These are phyloP conservation scores for Rhizopogon rudus DNA, from an alignment of 768 basidiomycete species.

Conservation along the genomic window DNA sequence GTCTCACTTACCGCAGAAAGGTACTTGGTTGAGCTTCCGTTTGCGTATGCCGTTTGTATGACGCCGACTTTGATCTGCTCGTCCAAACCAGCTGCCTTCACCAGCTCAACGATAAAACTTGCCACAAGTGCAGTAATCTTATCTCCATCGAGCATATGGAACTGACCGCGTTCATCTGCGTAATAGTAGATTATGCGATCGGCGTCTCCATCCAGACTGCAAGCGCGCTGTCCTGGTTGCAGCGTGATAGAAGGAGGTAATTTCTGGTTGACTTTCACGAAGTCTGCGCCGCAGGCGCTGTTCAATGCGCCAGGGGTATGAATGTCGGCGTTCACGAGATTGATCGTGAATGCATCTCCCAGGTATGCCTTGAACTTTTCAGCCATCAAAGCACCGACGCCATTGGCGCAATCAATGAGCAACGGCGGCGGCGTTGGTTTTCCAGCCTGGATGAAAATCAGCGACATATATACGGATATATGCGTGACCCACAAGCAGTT, in stretches of 20 bases:
- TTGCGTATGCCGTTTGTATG: conserved; percentile 98
- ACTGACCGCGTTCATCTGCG: conserved; percentile 67
- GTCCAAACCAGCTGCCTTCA: conserved; percentile 80
- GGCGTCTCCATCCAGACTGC: conserved; percentile 96
- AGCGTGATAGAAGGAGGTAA: conserved; percentile 75
- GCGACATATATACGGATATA: neutral
- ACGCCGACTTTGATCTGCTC: conserved; percentile 81
- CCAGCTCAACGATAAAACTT: conserved; percentile 86
- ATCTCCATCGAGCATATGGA: conserved; percentile 95
- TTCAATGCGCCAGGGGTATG: conserved; percentile 73
- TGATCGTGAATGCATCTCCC: conserved; percentile 53
- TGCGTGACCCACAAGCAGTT: conserved; percentile 64
- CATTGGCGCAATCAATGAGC: conserved; percentile 97
- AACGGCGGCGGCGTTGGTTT: conserved; percentile 54
- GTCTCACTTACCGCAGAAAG: conserved; percentile 59
- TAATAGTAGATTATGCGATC: conserved; percentile 97
- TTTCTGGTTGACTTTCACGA: conserved; percentile 89
- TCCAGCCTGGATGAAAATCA: conserved; percentile 40
- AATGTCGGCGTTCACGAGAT: conserved; percentile 65
- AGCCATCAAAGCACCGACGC: conserved; percentile 81
- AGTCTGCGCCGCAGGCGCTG: conserved; percentile 90
- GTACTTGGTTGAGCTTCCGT: conserved; percentile 94
- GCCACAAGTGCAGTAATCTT: conserved; percentile 95
- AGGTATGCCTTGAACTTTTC: conserved; percentile 56
- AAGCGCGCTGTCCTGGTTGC: conserved; percentile 73